Percentiles rank a stretch among this genome's conserved stretches.
Evolutionary conservation across 192 early-diverging fungal species (phyloP).

Genomic region (Paraglomus brasilianum): DNA sequence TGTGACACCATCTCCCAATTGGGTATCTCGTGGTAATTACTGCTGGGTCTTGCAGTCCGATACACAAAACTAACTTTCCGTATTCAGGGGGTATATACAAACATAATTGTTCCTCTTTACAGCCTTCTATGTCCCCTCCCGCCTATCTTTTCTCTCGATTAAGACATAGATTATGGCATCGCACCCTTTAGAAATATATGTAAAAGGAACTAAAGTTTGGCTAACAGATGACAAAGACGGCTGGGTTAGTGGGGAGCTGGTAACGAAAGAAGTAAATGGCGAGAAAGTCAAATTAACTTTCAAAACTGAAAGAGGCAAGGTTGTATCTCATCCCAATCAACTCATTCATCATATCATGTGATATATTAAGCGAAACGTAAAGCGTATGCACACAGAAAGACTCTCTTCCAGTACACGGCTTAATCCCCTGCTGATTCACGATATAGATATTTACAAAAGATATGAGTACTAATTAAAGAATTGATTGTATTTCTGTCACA

Average conservation of each 20-base stretch:
- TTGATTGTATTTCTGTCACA: slow-evolving; percentile 35
- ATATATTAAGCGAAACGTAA: slow-evolving; percentile 19
- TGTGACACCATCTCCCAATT: no score
- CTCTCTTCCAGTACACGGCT: no score
- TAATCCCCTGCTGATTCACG: no score
- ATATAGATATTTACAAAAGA: no score
- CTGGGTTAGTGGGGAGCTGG: slow-evolving; percentile 74
- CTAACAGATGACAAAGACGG: slow-evolving; percentile 83
- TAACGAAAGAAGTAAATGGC: slow-evolving; percentile 53
- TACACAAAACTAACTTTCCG: no score
- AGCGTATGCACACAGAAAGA: background rate
- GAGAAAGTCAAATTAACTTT: slow-evolving; percentile 63
- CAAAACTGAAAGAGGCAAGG: slow-evolving; percentile 59
- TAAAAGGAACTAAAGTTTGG: slow-evolving; percentile 81
- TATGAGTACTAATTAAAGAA: no score
- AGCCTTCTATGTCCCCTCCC: no score
- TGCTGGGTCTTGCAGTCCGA: no score
- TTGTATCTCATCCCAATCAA: slow-evolving; percentile 17
- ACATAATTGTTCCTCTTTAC: no score
- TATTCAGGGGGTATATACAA: no score
- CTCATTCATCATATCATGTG: background rate
- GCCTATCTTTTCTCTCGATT: no score
- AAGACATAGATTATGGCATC: slow-evolving; percentile 20
- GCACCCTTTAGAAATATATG: slow-evolving; percentile 60
- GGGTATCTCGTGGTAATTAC: no score